phyloP scores from a whole-genome alignment of 176 grass and related monocot genomes.

The Musa acuminata region DNA sequence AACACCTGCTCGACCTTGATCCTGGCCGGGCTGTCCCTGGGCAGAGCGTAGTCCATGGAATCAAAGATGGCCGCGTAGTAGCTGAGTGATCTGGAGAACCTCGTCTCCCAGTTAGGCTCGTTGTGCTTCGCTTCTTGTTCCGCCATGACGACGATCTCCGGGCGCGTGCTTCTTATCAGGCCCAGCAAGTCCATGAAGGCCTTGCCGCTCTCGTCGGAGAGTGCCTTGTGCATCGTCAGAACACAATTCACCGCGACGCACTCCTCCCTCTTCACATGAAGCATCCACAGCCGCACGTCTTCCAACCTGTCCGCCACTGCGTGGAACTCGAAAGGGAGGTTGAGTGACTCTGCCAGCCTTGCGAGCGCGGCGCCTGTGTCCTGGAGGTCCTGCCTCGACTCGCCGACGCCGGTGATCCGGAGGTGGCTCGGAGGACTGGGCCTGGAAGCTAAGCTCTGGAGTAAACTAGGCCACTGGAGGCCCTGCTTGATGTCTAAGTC shows the following conservation, averaged over 20 bases:
- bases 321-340: constrained; percentile 83
- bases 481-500: constrained; percentile 98
- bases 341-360: constrained; percentile 39
- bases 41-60: constrained; percentile 42
- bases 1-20: constrained; percentile 83
- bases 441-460: constrained; percentile 68
- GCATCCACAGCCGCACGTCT: constrained; percentile 97
- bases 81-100: constrained; percentile 44
- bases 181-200: constrained; percentile 57
- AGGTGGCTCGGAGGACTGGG: constrained; percentile 48
- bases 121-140: constrained; percentile 68
- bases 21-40: constrained; percentile 37
- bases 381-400: constrained; percentile 72
- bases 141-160: constrained; percentile 53
- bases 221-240: constrained; percentile 56
- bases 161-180: constrained; percentile 51
- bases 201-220: constrained; percentile 45
- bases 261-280: constrained; percentile 95
- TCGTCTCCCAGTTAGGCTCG: constrained; percentile 44
- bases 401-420: constrained; percentile 79
- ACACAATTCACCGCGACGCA: constrained; percentile 74
- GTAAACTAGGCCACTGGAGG: constrained; percentile 78
- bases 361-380: constrained; percentile 52
- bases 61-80: constrained; percentile 77
- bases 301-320: constrained; percentile 76